Conservation (phyloP, 192 early-diverging fungal genomes). For the Entrophospora sp. region DNA sequence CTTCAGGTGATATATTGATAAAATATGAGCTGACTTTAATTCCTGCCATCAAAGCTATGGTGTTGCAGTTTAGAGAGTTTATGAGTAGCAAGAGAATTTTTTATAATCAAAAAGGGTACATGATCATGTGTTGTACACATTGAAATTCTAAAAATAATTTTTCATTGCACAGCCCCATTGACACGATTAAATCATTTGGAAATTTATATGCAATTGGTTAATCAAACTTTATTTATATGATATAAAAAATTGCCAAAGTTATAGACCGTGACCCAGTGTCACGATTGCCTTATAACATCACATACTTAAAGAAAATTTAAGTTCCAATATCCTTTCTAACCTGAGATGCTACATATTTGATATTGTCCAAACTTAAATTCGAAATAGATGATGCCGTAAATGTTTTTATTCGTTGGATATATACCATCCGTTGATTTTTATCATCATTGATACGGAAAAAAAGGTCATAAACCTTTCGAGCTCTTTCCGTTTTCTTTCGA, state of each 20-base stretch:
- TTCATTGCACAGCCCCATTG: too few relatives aligned
- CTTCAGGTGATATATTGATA: not conserved
- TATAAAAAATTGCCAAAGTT: slow-evolving; percentile 17
- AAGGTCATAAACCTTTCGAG: slow-evolving; percentile 10
- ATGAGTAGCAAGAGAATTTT: too few relatives aligned
- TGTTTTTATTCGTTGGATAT: slow-evolving; percentile 17
- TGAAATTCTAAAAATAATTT: too few relatives aligned
- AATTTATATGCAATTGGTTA: too few relatives aligned
- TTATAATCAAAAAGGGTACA: too few relatives aligned
- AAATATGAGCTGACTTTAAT: not conserved
- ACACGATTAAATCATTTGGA: too few relatives aligned
- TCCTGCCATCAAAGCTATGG: not conserved
- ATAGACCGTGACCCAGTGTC: slow-evolving; percentile 7
- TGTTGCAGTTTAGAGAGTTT: too few relatives aligned
- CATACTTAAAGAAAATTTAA: not conserved
- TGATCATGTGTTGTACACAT: too few relatives aligned
- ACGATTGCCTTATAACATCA: slow-evolving; percentile 3
- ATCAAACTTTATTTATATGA: too few relatives aligned
- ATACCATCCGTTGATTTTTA: slow-evolving; percentile 13
- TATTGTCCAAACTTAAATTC: slow-evolving; percentile 12
- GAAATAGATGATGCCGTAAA: slow-evolving; percentile 14
- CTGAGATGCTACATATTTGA: slow-evolving; percentile 8
- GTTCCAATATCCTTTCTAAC: slow-evolving; percentile 5
- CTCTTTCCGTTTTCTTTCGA: slow-evolving; percentile 14
- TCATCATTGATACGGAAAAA: slow-evolving; percentile 8